A percentile compares a stretch with the other conserved stretches of the same genome.
These are phyloP conservation scores for Casuarina glauca DNA, from an alignment of 306 rosid species.

Conservation along the genomic window DNA sequence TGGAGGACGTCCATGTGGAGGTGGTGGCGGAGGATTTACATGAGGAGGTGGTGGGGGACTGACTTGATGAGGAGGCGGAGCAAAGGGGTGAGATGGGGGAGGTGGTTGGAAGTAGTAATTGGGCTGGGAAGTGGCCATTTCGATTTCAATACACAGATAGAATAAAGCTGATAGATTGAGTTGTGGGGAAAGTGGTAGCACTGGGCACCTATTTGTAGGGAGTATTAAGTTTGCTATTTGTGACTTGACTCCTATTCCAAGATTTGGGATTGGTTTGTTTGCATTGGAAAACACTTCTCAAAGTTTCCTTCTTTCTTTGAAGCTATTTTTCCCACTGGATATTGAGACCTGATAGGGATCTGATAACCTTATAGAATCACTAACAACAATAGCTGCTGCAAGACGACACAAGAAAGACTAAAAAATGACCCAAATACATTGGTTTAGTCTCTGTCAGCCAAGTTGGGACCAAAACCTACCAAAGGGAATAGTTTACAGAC, in stretches of 20 bases:
- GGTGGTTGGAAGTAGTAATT: conserved; percentile 34
- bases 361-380: not conserved
- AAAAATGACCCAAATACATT: no score
- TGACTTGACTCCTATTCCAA: conserved; percentile 69
- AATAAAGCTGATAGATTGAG: not conserved
- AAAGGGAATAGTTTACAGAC: no score
- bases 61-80: conserved; percentile 29
- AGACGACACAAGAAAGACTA: not conserved
- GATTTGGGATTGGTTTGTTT: conserved; percentile 51
- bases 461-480: no score
- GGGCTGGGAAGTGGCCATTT: conserved; percentile 47
- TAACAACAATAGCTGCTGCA: not conserved
- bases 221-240: conserved; percentile 19
- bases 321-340: conserved; percentile 13
- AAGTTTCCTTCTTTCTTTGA: conserved; percentile 6
- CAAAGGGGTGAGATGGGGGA: conserved; percentile 26
- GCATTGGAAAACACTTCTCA: conserved; percentile 66
- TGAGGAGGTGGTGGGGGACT: conserved; percentile 37
- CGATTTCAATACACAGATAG: not conserved
- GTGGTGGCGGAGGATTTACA: conserved; percentile 35
- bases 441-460: no score
- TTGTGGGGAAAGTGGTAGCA: conserved; percentile 23
- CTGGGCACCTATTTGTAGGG: conserved; percentile 31
- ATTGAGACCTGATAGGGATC: not conserved
- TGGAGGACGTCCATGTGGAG: conserved; percentile 15